Conservation (phyloP, 2,329 filamentous ascomycete species). For the Talaromyces sp. region DNA sequence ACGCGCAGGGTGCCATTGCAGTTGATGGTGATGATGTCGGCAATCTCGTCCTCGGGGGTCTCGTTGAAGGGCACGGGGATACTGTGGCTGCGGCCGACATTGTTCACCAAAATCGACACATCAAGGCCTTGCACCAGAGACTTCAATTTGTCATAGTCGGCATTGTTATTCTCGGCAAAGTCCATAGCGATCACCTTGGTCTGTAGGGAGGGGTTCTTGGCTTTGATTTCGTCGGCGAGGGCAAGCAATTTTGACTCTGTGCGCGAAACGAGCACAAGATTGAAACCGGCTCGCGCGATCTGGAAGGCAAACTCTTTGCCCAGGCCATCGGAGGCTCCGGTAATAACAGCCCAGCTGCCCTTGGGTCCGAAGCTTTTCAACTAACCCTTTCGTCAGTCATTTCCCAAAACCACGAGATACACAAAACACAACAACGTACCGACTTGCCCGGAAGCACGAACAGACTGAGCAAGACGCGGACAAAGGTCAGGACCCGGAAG, state of each 20-base stretch:
- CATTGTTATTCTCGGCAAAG: constrained; percentile 71
- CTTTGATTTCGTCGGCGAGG: constrained; percentile 69
- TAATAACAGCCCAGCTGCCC: constrained; percentile 90
- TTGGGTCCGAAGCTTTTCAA: constrained; percentile 84
- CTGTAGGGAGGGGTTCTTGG: constrained; percentile 59
- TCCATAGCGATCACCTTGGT: constrained; percentile 86
- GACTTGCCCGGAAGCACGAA: constrained; percentile 57
- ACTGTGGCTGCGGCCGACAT: constrained; percentile 88
- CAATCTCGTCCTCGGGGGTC: constrained; percentile 72
- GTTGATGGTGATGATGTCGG: constrained; percentile 91
- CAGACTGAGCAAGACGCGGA: constrained; percentile 58
- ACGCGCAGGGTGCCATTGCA: constrained; percentile 83
- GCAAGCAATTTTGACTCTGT: constrained; percentile 85
- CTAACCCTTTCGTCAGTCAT: constrained; percentile 40
- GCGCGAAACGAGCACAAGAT: constrained; percentile 88
- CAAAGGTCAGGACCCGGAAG: constrained; percentile 52
- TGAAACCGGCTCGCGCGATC: constrained; percentile 87
- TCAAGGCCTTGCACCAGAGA: constrained; percentile 67
- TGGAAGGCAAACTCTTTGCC: constrained; percentile 94
- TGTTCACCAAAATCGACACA: constrained; percentile 86
- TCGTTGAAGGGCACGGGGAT: constrained; percentile 86
- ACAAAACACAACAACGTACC: constrained; percentile 26
- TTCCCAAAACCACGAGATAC: background rate
- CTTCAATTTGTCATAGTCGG: constrained; percentile 71
- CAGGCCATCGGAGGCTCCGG: constrained; percentile 91